Percentiles rank a stretch among this genome's conserved stretches.
Evolutionary conservation across 257 asterid species (phyloP).

Genomic region (Solanum sejunctum): DNA sequence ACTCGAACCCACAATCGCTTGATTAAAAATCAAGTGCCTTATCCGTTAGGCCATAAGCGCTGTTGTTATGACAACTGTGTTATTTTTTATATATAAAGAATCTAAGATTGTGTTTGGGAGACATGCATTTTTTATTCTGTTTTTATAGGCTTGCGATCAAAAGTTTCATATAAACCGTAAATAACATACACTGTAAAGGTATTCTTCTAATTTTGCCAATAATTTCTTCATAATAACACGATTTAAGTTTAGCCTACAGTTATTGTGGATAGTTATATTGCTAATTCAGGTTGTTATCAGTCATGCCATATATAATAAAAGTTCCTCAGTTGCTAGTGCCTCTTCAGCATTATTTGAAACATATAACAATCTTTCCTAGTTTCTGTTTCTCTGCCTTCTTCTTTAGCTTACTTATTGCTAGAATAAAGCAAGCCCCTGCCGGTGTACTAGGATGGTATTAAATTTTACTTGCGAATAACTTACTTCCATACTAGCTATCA

Average conservation of each 20-base stretch:
- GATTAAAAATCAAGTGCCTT: not conserved
- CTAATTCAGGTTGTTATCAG: not conserved
- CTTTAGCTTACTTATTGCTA: not conserved
- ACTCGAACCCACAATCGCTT: not conserved
- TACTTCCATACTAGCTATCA: not conserved
- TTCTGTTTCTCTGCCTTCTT: not conserved
- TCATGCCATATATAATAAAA: not conserved
- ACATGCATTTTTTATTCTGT: not conserved
- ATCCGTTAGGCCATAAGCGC: not conserved
- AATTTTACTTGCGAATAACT: not conserved
- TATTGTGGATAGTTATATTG: not conserved
- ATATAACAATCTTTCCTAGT: not conserved
- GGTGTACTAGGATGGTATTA: no score
- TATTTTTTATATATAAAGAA: rapidly evolving
- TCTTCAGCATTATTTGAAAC: not conserved
- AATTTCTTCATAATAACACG: not conserved
- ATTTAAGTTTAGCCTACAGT: not conserved
- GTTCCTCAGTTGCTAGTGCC: not conserved
- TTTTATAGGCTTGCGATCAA: not conserved
- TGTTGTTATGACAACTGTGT: rapidly evolving
- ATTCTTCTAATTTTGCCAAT: not conserved
- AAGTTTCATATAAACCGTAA: not conserved
- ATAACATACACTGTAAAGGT: not conserved
- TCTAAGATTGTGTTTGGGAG: not conserved
- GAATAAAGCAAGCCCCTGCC: not conserved